These are phyloP conservation scores for Leccinellum albellum DNA, from an alignment of 768 basidiomycete genomes.

Conservation along the genomic window DNA sequence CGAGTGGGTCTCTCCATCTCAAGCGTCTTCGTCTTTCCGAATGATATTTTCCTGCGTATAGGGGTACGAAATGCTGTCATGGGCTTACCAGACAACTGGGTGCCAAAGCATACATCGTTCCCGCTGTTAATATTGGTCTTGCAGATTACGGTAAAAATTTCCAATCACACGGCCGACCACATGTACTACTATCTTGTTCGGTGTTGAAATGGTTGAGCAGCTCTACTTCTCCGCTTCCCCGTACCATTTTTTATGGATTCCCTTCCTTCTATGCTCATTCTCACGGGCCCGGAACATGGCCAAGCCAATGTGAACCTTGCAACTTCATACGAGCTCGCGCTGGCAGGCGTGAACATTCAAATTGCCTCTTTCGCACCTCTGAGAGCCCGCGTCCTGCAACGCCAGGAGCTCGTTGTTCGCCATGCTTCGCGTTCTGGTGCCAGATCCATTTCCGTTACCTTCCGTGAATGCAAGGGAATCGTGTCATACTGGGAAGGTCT, in stretches of 20 bases:
- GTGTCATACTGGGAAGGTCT: background rate
- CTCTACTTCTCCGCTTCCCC: background rate
- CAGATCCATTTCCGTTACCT: background rate
- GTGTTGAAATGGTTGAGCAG: background rate
- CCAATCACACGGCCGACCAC: background rate
- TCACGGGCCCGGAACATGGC: constrained; percentile 7
- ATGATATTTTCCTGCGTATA: background rate
- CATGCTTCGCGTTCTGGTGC: background rate
- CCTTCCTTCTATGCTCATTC: constrained; percentile 4
- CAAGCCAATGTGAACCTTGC: constrained; percentile 3
- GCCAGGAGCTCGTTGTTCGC: constrained; percentile 6
- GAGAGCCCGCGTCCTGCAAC: constrained; percentile 1
- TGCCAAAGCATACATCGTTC: background rate
- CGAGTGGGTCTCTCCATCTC: background rate
- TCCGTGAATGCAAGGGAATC: constrained; percentile 3
- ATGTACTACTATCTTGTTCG: background rate
- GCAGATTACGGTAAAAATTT: no score
- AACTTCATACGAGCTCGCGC: constrained; percentile 15
- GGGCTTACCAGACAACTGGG: background rate
- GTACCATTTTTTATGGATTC: background rate
- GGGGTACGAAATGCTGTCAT: background rate
- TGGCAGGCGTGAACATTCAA: constrained; percentile 6
- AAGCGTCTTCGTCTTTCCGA: background rate
- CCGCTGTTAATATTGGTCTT: no score
- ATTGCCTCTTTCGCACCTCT: constrained; percentile 12